Conservation (phyloP, 768 basidiomycete species). For the Suillus subaureus region DNA sequence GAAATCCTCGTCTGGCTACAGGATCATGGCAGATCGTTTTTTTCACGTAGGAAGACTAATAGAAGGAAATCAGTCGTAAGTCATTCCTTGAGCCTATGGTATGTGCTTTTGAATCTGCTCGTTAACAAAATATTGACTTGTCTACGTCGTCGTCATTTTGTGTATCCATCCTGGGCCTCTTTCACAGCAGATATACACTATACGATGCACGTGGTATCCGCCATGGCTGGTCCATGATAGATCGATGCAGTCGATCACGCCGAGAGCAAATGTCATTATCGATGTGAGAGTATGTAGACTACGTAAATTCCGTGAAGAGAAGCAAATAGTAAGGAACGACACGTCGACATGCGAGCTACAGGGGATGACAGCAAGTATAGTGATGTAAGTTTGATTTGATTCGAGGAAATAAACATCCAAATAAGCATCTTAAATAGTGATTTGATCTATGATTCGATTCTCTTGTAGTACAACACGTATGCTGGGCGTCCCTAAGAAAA, state of each 20-base stretch:
- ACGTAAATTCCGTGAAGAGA: neutral
- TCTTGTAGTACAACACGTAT: constrained; percentile 83
- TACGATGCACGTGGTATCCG: neutral
- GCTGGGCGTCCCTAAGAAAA: constrained; percentile 59
- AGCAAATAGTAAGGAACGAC: neutral
- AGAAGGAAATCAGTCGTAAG: neutral
- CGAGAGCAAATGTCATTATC: neutral
- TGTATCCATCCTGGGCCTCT: neutral
- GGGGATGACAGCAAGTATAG: neutral
- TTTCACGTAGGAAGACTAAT: neutral
- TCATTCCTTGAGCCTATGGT: neutral
- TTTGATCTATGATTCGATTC: constrained; percentile 38
- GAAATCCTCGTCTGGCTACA: neutral
- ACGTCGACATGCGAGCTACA: constrained; percentile 1
- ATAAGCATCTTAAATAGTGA: constrained; percentile 10
- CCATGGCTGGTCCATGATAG: neutral
- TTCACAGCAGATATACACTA: neutral
- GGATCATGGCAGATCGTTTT: neutral
- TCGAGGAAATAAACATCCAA: constrained; percentile 2
- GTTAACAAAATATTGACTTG: neutral
- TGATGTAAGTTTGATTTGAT: constrained; percentile 6
- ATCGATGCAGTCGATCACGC: neutral
- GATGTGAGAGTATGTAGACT: neutral
- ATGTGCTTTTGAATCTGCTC: neutral
- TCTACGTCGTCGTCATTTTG: neutral